phyloP scores from a whole-genome alignment of 768 basidiomycete genomes.

The Rhizopogon rudus region DNA sequence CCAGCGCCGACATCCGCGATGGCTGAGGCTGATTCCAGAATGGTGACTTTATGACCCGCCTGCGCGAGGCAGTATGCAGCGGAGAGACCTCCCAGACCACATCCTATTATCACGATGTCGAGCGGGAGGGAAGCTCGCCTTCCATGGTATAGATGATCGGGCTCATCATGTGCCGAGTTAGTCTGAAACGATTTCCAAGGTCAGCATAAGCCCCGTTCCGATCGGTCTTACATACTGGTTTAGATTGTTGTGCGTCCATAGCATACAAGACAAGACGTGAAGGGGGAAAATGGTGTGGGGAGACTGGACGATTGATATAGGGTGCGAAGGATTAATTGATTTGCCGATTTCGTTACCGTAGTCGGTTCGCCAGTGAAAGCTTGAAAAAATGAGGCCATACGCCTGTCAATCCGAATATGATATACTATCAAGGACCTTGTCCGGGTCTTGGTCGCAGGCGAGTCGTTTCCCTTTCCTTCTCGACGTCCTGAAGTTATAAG shows the following conservation, averaged over 20 bases:
- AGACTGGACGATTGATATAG: not conserved
- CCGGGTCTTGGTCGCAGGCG: not conserved
- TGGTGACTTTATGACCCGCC: conserved; percentile 44
- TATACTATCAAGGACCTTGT: too few relatives aligned
- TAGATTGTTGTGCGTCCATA: not conserved
- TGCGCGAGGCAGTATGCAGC: conserved; percentile 42
- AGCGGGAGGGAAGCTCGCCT: conserved; percentile 21
- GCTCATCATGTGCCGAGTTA: not conserved
- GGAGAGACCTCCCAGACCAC: conserved; percentile 46
- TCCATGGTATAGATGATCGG: conserved; percentile 17
- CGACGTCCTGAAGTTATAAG: too few relatives aligned
- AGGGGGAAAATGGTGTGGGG: not conserved
- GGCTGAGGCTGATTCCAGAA: conserved; percentile 37
- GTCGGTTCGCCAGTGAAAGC: not conserved
- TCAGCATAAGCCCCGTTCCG: not conserved
- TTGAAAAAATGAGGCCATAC: not conserved
- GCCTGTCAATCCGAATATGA: not conserved
- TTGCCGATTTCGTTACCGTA: not conserved
- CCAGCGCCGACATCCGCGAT: conserved; percentile 48
- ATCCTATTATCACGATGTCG: conserved; percentile 42
- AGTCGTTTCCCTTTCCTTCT: not conserved
- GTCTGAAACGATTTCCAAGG: not conserved
- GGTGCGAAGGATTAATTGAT: not conserved
- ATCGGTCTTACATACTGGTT: not conserved
- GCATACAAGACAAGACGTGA: not conserved